phyloP scores from a whole-genome alignment of 352 stramenopile species.

The Blastocystis sp. region DNA sequence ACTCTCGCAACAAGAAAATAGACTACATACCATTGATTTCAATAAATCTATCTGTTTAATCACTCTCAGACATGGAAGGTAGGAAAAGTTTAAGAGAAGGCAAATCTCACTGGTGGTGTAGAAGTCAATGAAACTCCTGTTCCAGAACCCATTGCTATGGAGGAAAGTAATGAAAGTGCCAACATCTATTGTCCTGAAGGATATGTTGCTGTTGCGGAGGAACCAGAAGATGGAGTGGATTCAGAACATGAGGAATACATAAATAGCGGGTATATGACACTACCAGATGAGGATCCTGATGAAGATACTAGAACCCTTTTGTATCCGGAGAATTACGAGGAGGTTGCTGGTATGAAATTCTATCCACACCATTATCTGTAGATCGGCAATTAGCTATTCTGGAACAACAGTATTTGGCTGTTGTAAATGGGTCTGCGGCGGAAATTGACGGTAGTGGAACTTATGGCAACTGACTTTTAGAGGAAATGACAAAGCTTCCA shows the following conservation, averaged over 20 bases:
- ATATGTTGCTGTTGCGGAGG: constrained; percentile 14
- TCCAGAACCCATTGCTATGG: neutral
- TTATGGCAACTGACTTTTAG: neutral
- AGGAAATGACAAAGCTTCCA: neutral
- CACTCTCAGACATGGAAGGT: neutral
- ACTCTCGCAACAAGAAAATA: neutral
- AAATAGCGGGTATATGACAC: constrained; percentile 53
- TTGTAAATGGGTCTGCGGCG: neutral
- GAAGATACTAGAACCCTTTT: constrained; percentile 9
- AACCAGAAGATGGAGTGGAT: neutral
- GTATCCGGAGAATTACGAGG: constrained; percentile 40
- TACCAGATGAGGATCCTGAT: constrained; percentile 50
- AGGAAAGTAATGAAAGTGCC: neutral
- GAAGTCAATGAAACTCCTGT: neutral
- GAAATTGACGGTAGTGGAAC: neutral
- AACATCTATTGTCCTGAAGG: constrained; percentile 33
- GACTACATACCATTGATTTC: neutral
- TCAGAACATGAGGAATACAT: constrained; percentile 22
- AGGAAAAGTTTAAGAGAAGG: neutral
- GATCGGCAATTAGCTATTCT: constrained; percentile 39
- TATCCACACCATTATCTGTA: neutral
- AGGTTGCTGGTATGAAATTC: neutral
- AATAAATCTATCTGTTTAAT: neutral
- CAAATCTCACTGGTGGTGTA: neutral
- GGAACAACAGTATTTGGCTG: constrained; percentile 34